A percentile compares a stretch with the other conserved stretches of the same genome.
These are phyloP conservation scores for Elymus sibiricus DNA, from an alignment of 176 grass and related monocot species.

Conservation along the genomic window DNA sequence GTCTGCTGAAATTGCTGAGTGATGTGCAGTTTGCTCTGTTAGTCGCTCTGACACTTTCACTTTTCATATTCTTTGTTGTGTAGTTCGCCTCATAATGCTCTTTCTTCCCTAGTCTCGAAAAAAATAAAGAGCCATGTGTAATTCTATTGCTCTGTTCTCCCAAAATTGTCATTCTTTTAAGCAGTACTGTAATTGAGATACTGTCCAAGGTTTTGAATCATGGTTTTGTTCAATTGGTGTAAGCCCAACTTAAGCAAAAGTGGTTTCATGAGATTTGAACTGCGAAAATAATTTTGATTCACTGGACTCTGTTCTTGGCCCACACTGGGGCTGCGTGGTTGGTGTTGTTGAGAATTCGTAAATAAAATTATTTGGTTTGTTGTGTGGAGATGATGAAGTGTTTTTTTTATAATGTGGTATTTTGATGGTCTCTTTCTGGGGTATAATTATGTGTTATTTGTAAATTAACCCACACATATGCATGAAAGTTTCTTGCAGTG, in stretches of 20 bases:
- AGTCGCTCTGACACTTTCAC: not conserved
- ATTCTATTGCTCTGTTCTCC: not conserved
- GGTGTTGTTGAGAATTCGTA: too few species aligned
- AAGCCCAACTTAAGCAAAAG: not conserved
- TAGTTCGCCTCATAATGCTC: not conserved
- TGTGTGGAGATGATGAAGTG: too few species aligned
- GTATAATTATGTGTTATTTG: too few species aligned
- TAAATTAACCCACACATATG: too few species aligned
- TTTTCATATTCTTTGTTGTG: not conserved
- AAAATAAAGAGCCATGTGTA: not conserved
- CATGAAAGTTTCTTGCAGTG: too few species aligned
- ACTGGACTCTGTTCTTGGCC: not conserved
- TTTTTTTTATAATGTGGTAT: too few species aligned
- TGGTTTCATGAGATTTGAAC: not conserved
- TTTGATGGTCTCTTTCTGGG: too few species aligned
- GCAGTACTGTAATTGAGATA: not conserved
- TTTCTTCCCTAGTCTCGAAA: not conserved
- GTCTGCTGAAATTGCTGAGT: constrained; percentile 32
- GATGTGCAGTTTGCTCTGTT: constrained; percentile 37
- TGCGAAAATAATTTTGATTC: not conserved
- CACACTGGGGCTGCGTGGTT: not conserved
- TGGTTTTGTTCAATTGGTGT: not conserved
- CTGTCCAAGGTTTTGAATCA: not conserved
- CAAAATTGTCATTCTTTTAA: not conserved
- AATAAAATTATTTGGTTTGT: too few species aligned